These are phyloP conservation scores for Capillidium heterosporum DNA, from an alignment of 371 early-diverging fungal genomes.

Conservation along the genomic window DNA sequence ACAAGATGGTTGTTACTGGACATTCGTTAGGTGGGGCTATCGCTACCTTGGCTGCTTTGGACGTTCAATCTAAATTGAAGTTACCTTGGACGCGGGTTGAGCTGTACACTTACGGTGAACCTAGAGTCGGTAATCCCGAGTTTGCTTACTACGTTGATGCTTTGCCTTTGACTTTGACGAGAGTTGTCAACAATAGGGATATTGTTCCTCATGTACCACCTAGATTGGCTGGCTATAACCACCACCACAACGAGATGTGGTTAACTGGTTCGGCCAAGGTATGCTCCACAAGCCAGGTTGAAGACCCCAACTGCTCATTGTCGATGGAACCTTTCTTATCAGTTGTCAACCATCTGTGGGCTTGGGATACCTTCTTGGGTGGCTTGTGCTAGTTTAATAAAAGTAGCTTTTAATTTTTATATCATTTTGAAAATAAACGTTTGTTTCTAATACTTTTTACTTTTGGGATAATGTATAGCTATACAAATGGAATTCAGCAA, in stretches of 20 bases:
- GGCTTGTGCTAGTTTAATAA: background rate
- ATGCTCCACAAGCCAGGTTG: background rate
- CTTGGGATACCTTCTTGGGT: background rate
- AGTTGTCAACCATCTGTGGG: background rate
- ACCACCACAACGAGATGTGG: conserved; percentile 24
- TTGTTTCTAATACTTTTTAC: too few species aligned
- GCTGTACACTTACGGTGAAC: conserved; percentile 17
- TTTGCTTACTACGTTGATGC: conserved; percentile 20
- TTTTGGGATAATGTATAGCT: too few species aligned
- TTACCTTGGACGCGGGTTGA: background rate
- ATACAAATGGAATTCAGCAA: too few species aligned
- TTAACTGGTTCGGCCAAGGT: conserved; percentile 5
- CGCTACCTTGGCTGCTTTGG: background rate
- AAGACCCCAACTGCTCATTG: background rate
- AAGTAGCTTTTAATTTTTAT: too few species aligned
- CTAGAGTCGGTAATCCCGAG: conserved; percentile 23
- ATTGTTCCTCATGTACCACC: conserved; percentile 33
- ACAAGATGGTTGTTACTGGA: conserved; percentile 7
- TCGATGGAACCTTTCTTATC: background rate
- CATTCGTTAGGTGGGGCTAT: conserved; percentile 8
- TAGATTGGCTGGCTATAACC: conserved; percentile 19
- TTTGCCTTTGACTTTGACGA: conserved; percentile 13
- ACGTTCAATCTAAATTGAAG: background rate
- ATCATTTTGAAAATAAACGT: too few species aligned
- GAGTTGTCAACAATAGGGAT: conserved; percentile 25